Base-by-base conservation (phyloP, 805 yeast species). In the Lipomyces sp. region DNA sequence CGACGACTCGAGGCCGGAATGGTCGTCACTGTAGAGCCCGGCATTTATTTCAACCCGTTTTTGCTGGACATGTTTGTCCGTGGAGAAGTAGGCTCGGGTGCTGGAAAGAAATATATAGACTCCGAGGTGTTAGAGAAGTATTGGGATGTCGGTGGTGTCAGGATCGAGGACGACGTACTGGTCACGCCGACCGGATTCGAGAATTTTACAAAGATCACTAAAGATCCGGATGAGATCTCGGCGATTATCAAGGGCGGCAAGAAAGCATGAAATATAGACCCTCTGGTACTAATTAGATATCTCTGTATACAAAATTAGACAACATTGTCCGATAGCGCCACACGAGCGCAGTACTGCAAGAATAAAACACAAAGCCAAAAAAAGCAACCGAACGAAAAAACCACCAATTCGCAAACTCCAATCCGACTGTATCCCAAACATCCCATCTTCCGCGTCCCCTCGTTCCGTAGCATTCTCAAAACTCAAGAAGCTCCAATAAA, bases 21-120 rank as follows among this genome's bases (percentile, higher is more conserved):
- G 95, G 89, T 85, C 21, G 77, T 93, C 1, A 91, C 98, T 0
- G 87, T 90, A 59, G 98, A 91, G 68, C 98, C 98, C 2, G 98
- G 98, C 33, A 75, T 84, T 58, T 91, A 91, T 67, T 93, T 91
- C 70, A 85, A 90, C 43, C 86, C 91, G 34, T 87, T 83, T 63
- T 73, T 91, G 63, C 72, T 93, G 41, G 80, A 83, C 44, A 81
- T 83, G 29, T 78, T 79, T 8, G 68, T 84, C 60, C 71, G 77
- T 40, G 51, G 42, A 16, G 44, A 40, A 13, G 76, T 76, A 33
- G 62, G 65, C 2, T 61, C 65, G 14, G 68, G 69, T 38, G 68
- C 69, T 41, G 78, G 79, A 60, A 56, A 69, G 32, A 79, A 79
- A 61, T 85, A 71, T 67, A 82, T 91, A 50, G 75, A 88, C 62